Base-by-base conservation (phyloP, 371 early-diverging fungal genomes). In the Synchytrium microbalum region DNA sequence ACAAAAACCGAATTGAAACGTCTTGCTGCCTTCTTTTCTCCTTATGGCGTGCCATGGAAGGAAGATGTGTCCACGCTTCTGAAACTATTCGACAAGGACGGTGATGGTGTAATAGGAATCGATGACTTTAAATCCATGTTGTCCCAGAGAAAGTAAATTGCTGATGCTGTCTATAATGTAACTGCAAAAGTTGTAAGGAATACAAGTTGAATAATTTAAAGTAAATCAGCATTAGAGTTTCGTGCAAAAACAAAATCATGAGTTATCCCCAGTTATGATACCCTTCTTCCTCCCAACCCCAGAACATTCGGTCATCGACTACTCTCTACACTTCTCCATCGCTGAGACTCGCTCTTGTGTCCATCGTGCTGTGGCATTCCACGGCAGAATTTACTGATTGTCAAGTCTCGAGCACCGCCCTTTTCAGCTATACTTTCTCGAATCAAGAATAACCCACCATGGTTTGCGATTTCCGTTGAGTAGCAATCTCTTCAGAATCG, bases 401-500 rank as follows among this genome's bases (percentile, higher is more conserved):
- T 72, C n/a, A 53, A 38, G 57, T 76, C 77, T 13, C 63, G 59
- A 1, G 68, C 70, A 0, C 77, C 77, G 28, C 77, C 77, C 62
- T 62, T 62, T 54, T 76, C 77, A 2, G 51, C 67, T 0, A 68
- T 58, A 28, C 62, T 67, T 53, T 59, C 38, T 32, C 54, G 62
- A 27, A 74, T 66, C 26, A 75, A 59, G 13, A 13, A 60, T 57
- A 54, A n/a, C 62, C 61, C 52, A 14, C 24, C 52, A 69, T 63
- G 31, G 63, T 58, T 58, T 75, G 84, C 33, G 65, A 63, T 59
- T 78, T 78, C 26, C 80, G 72, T 13, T 78, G 74, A 57, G 82
- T 79, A 27, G 75, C 60, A 8, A 73, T 72, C 62, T 85, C 82
- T 24, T 74, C 75, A 2, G 79, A 83, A 27, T 83, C 72, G 16